Evolutionary conservation across 257 asterid genomes (phyloP), one percentile per base, ranked within the genome.

Genomic region (Solanum medicagineum): DNA sequence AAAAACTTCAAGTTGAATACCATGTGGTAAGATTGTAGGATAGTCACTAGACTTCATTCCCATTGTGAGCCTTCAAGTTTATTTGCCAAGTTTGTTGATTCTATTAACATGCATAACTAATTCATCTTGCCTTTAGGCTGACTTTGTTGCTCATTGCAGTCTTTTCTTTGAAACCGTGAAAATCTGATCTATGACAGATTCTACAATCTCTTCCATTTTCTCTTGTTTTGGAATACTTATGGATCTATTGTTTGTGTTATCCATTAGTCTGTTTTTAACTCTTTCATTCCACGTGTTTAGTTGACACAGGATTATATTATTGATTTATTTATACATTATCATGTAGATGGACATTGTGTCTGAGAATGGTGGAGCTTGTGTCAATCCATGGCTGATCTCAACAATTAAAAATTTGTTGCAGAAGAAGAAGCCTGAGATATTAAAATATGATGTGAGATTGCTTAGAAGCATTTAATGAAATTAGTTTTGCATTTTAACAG

Each of bases 341-440:
- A 66, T 89, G 85, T 62, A 96, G 98, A 89, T 81, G 80, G 91
- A 90, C 73, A 65, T 60, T 47, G 66, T 88, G 84, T 88, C 10
- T 29, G 90, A 92, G 87, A 89, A 87, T 84, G 93, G 88, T 77
- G 90, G 86, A 70, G 85, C 85, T 55, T 89, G 82, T 84, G 88
- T 91, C 66, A 95, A 95, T 86, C 99, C 99, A 59, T 96, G 99
- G 99, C 87, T 94, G 88, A 85, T 92, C 69, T 87, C 93, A 51
- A 88, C 85, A 47, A 85, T 81, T 51, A 88, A 91, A 84, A 83
- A 80, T 81, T 84, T 85, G 44, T 83, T 91, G 74, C 87, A 73
- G 89, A 86, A 82, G 86, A 68, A 88, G 90, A 87, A 88, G 51
- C 55, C 88, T 24, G 88, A 84, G 49, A 84, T 91, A 32, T n/a